Evolutionary conservation across 2,329 filamentous ascomycete genomes (phyloP), one percentile per base, ranked within the genome.

Genomic region (Curvularia sp.): DNA sequence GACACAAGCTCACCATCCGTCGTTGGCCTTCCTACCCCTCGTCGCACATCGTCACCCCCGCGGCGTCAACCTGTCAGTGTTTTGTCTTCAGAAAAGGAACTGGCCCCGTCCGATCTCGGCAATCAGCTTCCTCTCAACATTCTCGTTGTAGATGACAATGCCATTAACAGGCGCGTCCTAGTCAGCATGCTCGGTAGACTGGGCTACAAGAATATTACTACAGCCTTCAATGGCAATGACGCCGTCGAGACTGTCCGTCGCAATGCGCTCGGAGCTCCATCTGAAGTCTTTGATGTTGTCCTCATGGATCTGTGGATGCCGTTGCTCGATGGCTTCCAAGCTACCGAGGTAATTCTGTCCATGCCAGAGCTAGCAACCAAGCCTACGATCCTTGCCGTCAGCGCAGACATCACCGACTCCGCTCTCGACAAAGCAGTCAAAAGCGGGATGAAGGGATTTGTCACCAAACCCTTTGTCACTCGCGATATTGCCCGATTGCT

Each of bases 281-380:
- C 64, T 28, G 62, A 71, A 18, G 73, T 76, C 42, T 85, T 90
- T 56, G 85, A 90, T 66, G 82, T 89, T 1, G 82, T 91, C 24
- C 77, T 91, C 43, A 91, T 91, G 89, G 89, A 91, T 74, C 82
- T 91, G 9, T 91, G 89, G 89, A 91, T 91, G 88, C 89, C 89
- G 0, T 81, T 87, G 63, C 87, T 91, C 81, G 88, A 91, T 68
- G 89, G 89, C 1, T 91, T 89, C 63, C 85, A 90, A 69, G 89
- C 89, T 1, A 86, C 88, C 0, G 82, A 85, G 66, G 79, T 81
- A 47, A 91, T 91, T 43, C 75, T 89, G 10, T 76, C 79, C 24
- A 82, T 88, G 79, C 55, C 57, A 43, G 67, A 71, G 24, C 61
- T 61, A 3, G 57, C 53, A 22, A 56, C 61, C 10, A 67, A 60